Base-by-base conservation (phyloP, 2,329 filamentous ascomycete genomes). In the Aspergillus flavus region DNA sequence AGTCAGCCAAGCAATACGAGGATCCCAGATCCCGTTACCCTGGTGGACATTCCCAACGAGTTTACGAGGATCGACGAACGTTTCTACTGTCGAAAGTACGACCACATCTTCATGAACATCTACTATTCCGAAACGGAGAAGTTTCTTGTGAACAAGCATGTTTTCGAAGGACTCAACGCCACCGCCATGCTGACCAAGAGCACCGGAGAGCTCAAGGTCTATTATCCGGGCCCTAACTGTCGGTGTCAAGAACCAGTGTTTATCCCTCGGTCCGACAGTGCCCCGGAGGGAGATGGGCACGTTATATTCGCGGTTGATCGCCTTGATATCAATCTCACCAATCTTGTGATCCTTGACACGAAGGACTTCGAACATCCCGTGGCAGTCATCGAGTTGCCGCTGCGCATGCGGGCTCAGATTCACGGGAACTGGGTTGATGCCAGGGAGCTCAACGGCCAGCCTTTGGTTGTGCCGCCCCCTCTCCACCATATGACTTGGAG, bases 291-390 rank as follows among this genome's bases (percentile, higher is more conserved):
- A 6, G 62, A 64, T 48, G 62, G 62, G 23, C 61, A 36, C 34
- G 19, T 64, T 4, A 45, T 64, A 2, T 14, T 34, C 19, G 26
- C 48, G 19, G 30, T 46, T 3, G 54, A 63, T 16, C 32, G 43
- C 16, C 16, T 46, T 2, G n/a, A 16, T 6, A 19, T 26, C 3
- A 43, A 19, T 16, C 16, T 28, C 3, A 11, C 23, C 5, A 58
- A 64, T n/a, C n/a, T 64, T 10, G n/a, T 80, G 7, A 75, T 83
- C 5, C 72, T 84, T 59, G 79, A 82, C 61, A 80, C 81, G 6
- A 68, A 61, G 62, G 69, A 79, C 16, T 71, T 82, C 21, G 69
- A 68, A 4, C 75, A 76, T 16, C 79, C 80, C 6, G 55, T 80
- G 0, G 80, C 80, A 2, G 71, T 79, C 5, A 69, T 80, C 1